Base-by-base conservation (phyloP, 208 protist species). In the Wallacemonas collosoma region DNA sequence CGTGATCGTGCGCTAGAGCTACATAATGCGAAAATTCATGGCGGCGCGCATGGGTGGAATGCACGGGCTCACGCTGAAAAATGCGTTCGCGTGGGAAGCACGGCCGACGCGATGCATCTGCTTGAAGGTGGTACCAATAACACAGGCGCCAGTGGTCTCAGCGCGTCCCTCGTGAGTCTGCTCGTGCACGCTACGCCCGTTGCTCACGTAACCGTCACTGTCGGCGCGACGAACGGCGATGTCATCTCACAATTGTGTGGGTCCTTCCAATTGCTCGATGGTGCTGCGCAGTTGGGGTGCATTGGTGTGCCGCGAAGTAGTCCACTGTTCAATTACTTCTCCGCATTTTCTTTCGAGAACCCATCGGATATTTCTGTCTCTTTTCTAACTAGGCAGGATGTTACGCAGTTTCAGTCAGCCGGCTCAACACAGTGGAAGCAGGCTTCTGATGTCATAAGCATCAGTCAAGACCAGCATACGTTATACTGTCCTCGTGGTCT, bases 321-420 rank as follows among this genome's bases (percentile, higher is more conserved):
- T 51, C 71, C 75, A 43, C 44, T 81, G 7, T 81, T 76, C 62
- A 81, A 85, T 47, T 74, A 81, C 75, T 54, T 85, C 15, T 77
- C 69, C 50, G 39, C 60, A 3, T 35, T n/a, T 9, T 36, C 36
- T 17, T 6, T 1, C 17, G 3, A 26, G 11, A 63, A 75, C 63
- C 71, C 12, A 14, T 12, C 62, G n/a, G 67, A 17, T 8, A 60
- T 76, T 6, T 73, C 67, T 62, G 38, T 74, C 26, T 44, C 57
- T 9, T 54, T 74, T 74, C 45, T 67, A n/a, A 4, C 3, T 44
- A 67, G 54, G 53, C 6, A 73, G 35, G 44, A 50, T 39, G 65
- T 80, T 54, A 17, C n/a, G 41, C 26, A 67, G 5, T 51, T 48
- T 36, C 62, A 63, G 56, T 58, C 71, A 2, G 57, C 67, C 26